These are phyloP conservation scores for Yamadazyma taylorii DNA, from an alignment of 1,139 yeast species.

Conservation along the genomic window DNA sequence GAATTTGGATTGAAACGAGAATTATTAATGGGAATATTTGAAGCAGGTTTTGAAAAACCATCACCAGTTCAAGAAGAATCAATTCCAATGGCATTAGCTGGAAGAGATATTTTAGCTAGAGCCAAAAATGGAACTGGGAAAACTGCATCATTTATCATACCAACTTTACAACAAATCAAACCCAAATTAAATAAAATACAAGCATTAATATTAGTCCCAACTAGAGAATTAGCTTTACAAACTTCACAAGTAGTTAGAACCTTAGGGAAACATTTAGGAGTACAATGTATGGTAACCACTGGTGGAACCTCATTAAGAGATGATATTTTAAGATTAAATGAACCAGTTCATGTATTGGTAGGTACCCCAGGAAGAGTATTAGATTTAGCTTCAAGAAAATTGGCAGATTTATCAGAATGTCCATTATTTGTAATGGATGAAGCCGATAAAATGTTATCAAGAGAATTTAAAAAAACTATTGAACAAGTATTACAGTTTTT, in stretches of 20 bases:
- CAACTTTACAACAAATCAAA: constrained; percentile 79
- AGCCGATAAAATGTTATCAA: constrained; percentile 94
- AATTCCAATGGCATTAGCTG: constrained; percentile 92
- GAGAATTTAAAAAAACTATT: constrained; percentile 85
- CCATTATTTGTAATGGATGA: constrained; percentile 96
- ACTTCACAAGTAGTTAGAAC: constrained; percentile 97
- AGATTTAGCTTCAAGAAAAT: constrained; percentile 85
- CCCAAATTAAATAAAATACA: constrained; percentile 85
- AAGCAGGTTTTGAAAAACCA: constrained; percentile 98
- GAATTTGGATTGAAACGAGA: constrained; percentile 91
- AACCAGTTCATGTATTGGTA: constrained; percentile 86
- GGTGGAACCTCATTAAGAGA: constrained; percentile 97
- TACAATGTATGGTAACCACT: constrained; percentile 96
- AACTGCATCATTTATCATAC: constrained; percentile 94
- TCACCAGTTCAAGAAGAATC: constrained; percentile 98
- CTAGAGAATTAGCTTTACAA: constrained; percentile 94
- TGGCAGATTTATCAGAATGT: constrained; percentile 87
- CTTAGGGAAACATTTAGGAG: constrained; percentile 90
- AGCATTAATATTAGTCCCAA: constrained; percentile 85
- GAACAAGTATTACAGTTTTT: constrained; percentile 84
- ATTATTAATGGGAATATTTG: constrained; percentile 95
- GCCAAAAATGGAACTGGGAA: constrained; percentile 99
- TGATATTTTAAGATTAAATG: constrained; percentile 89
- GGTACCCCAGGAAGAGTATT: constrained; percentile 97
- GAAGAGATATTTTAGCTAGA: constrained; percentile 94